These are phyloP conservation scores for Candida argentea DNA, from an alignment of 805 yeast species.

Conservation along the genomic window DNA sequence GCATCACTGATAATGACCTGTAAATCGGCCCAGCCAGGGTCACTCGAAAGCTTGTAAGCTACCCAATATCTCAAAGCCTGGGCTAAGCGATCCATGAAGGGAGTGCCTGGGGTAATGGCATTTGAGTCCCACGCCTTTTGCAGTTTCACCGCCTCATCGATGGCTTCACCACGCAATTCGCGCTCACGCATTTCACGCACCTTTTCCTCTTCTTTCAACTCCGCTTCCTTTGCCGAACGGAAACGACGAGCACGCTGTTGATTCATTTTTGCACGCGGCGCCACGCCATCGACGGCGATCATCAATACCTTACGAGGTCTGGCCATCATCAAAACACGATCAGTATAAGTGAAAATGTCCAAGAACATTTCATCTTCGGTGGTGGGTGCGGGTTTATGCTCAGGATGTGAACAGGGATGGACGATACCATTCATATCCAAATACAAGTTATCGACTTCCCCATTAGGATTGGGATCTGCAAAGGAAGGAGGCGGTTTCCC, in stretches of 20 bases:
- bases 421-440: constrained; percentile 99
- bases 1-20: constrained; percentile 93
- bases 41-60: constrained; percentile 74
- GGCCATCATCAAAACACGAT: constrained; percentile 86
- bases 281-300: constrained; percentile 98
- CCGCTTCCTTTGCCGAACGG: constrained; percentile 84
- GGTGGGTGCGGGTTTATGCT: constrained; percentile 89
- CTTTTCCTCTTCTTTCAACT: constrained; percentile 62
- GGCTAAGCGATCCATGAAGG: constrained; percentile 90
- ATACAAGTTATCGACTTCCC: constrained; percentile 88
- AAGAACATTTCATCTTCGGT: constrained; percentile 95
- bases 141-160: constrained; percentile 65
- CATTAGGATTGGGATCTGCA: constrained; percentile 79
- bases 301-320: constrained; percentile 85
- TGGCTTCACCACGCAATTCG: constrained; percentile 57
- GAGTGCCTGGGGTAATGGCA: constrained; percentile 98
- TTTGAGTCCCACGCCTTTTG: constrained; percentile 90
- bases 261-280: constrained; percentile 97
- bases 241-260: constrained; percentile 93
- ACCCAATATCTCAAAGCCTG: constrained; percentile 82
- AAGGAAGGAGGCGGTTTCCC: constrained; percentile 34
- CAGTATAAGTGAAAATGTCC: constrained; percentile 87
- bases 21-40: constrained; percentile 87
- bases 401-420: constrained; percentile 98
- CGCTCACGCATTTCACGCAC: constrained; percentile 49